Base-by-base conservation (phyloP, 257 asterid species). In the Fraxinus cuspidata region DNA sequence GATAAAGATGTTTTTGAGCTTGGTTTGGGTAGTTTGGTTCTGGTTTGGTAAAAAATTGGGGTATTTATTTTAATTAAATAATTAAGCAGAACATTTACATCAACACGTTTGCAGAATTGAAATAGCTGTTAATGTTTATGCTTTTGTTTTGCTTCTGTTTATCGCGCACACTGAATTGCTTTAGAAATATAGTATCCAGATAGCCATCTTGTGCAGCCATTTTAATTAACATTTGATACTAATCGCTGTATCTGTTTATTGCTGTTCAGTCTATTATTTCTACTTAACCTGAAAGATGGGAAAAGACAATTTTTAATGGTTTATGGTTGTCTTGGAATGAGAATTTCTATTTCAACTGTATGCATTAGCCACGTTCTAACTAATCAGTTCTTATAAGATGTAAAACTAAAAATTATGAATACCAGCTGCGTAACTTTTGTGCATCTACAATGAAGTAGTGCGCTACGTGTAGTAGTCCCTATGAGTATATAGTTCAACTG, bases 11-110 rank as follows among this genome's bases (percentile, higher is more conserved):
- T 38, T 49, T 70, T 60, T 18, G 32, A 68, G 51, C 67, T 28
- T 29, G 34, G 19, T 74, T 1, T 67, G 32, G 56, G 65, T 72
- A 40, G 70, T 74, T 47, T 70, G 85, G 71, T 82, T 81, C 82
- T 72, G 83, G 51, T 82, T 71, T 35, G 23, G 35, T 67, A 76
- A 68, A 79, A 38, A 51, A 56, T 67, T 56, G 9, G 56, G 56
- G 60, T 19, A 13, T 44, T 37, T 40, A 11, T 23, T 37, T 3
- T 71, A 71, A 10, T 42, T 71, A 23, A 40, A 12, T 19, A 16
- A 34, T 51, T 3, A 21, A 13, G 79, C 31, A 42, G 32, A 40
- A 18, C 49, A 16, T 68, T 68, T 64, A 40, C 63, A 18, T 66
- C 67, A 16, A 67, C 29, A 29, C 18, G 3, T 13, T 37, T 10